Base-by-base conservation (phyloP, 495 filamentous ascomycete genomes). In the Penicillium herquei region DNA sequence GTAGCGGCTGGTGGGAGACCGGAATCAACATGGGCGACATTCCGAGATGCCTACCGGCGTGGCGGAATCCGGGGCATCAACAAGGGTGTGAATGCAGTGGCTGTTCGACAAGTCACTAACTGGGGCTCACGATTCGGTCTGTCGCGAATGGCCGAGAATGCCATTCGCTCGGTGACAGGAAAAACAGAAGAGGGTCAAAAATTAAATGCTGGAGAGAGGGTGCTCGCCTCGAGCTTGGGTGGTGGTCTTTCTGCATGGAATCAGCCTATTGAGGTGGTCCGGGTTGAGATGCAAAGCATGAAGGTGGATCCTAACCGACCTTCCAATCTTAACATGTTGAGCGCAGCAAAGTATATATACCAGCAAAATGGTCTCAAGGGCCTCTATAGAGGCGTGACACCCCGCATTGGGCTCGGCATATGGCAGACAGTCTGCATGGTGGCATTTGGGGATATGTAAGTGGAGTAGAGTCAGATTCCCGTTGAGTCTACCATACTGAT, bases 361-460 rank as follows among this genome's bases (percentile, higher is more conserved):
- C 64, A 83, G 56, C 80, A 76, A 57, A 97, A 96, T 68, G 94
- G 94, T 39, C 52, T 98, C 63, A 90, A 87, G 81, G 94, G 94
- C 63, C 80, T 98, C 58, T 98, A 98, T 81, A 89, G 94, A 60
- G 94, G 94, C 66, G 94, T 98, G 50, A 81, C 92, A 57, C 94
- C 94, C 62, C 85, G 94, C 66, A 90, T 98, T 69, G 95, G 90
- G 46, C 84, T 98, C 51, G 88, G 94, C 61, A 87, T 98, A 77
- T 98, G 94, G 94, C 94, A 98, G 82, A 98, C 94, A 54, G 90
- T 98, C 69, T 98, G 94, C 80, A 98, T 98, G 94, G 94, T 98
- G 76, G 94, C 93, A 67, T 82, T 98, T 80, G 94, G 94, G 79
- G 94, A 98, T 80, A 91, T 96, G 92, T 96, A 75, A 83, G 92